phyloP scores from a whole-genome alignment of 2,329 filamentous ascomycete species.

The Apiospora kogelbergensis region DNA sequence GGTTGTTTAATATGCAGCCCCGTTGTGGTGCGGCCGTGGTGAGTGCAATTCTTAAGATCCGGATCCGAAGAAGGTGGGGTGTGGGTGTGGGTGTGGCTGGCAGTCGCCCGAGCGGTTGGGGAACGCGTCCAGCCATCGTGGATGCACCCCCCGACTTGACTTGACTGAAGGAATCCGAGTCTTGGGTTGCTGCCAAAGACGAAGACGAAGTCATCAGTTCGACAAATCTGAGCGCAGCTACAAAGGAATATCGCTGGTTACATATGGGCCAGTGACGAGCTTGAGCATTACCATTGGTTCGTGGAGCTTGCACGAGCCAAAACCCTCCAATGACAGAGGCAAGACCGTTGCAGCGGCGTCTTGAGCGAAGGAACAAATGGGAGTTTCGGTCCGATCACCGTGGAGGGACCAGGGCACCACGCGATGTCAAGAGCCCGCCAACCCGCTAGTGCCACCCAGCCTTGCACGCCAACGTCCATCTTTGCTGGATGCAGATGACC shows the following conservation, averaged over 20 bases:
- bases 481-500: neutral
- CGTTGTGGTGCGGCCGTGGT: neutral
- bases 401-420: constrained; percentile 11
- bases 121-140: neutral
- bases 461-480: neutral
- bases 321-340: constrained; percentile 23
- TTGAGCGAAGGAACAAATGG: constrained; percentile 17
- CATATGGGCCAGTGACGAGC: constrained; percentile 20
- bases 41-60: neutral
- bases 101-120: neutral
- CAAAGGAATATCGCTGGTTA: constrained; percentile 14
- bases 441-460: constrained; percentile 6
- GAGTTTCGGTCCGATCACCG: constrained; percentile 29
- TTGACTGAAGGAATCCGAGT: neutral
- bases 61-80: neutral
- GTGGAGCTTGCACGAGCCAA: constrained; percentile 20
- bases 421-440: neutral
- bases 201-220: neutral
- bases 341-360: neutral
- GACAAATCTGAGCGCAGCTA: neutral
- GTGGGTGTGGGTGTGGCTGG: neutral
- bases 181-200: neutral
- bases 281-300: constrained; percentile 22
- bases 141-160: neutral
- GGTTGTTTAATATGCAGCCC: neutral